Base-by-base conservation (phyloP, 345 rosid species). In the Bruguiera sexangula region DNA sequence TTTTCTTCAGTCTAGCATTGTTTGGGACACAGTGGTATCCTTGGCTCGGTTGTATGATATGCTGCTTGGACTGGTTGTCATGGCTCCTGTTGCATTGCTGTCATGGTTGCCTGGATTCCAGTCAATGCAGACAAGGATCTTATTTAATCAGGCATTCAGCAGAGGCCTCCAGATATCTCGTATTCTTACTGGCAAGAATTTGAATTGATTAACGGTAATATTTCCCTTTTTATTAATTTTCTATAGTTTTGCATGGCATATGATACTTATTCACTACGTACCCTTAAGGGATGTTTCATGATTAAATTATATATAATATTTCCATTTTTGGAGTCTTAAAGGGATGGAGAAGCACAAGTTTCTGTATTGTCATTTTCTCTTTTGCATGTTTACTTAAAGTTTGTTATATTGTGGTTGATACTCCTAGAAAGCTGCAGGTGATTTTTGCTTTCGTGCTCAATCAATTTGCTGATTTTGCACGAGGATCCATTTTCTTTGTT, bases 61-160 rank as follows among this genome's bases (percentile, higher is more conserved):
- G 81, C 70, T 92, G 72, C 79, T 92, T n/a, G 98, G 96, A 70
- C 68, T 89, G 48, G 74, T 89, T 16, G 87, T 89, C 60, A 77
- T 89, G 89, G 87, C 82, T 68, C 96, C 96, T 1, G 87, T 89
- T 75, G 98, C 92, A 20, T 77, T 87, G 71, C 67, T 92, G 22
- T 87, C 98, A 4, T 92, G 98, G 98, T 80, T 92, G 85, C 98
- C 98, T 9, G 98, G 89, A 54, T 88, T 89, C 74, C 92, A 92
- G 63, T 72, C 89, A 4, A 92, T 92, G 97, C 96, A 92, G 81
- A 88, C 92, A 5, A 88, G 98, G 82, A 82, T 92, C 73, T 76
- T 92, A 76, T 92, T 92, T 79, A 92, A 92, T 68, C 88, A 89
- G 69, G 97, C 93, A 19, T 92, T 92, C 70, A 92, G 97, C 84